These are phyloP conservation scores for Camelina sativa DNA, from an alignment of 345 rosid genomes.

Conservation along the genomic window DNA sequence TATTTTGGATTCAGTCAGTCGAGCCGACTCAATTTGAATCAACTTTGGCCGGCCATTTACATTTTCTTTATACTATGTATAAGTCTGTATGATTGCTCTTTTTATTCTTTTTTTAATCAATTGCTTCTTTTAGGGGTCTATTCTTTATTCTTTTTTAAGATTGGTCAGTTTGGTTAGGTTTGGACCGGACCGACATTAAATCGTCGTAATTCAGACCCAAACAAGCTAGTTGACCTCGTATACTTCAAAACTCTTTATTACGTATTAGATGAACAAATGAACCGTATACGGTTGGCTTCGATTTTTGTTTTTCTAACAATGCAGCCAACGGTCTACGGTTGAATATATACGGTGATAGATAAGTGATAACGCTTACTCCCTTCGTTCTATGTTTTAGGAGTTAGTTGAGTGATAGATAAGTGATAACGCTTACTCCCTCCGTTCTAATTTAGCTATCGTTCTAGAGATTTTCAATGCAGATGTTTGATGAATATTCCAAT, in stretches of 20 bases:
- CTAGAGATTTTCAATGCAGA: too few relatives aligned
- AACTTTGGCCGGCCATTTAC: constrained; percentile 37
- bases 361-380: neutral
- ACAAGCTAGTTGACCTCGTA: constrained; percentile 4
- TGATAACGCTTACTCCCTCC: neutral
- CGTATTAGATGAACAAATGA: neutral
- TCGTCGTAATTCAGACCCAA: neutral
- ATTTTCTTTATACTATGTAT: neutral
- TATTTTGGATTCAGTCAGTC: constrained; percentile 23
- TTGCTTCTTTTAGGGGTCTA: constrained; percentile 6
- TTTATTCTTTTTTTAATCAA: constrained; percentile 10
- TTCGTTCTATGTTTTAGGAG: neutral
- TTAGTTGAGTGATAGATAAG: neutral
- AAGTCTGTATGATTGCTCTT: neutral
- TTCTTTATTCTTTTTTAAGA: constrained; percentile 1
- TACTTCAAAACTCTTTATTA: neutral
- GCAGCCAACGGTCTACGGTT: neutral
- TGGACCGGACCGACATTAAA: too few relatives aligned
- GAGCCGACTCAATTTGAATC: constrained; percentile 15
- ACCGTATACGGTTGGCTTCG: neutral
- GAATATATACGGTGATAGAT: neutral
- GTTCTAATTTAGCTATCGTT: too few relatives aligned
- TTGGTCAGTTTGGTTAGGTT: neutral
- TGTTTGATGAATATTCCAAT: too few relatives aligned
- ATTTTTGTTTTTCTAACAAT: neutral